Conservation (phyloP, 805 yeast species). For the Cyberlindnera veronae region DNA sequence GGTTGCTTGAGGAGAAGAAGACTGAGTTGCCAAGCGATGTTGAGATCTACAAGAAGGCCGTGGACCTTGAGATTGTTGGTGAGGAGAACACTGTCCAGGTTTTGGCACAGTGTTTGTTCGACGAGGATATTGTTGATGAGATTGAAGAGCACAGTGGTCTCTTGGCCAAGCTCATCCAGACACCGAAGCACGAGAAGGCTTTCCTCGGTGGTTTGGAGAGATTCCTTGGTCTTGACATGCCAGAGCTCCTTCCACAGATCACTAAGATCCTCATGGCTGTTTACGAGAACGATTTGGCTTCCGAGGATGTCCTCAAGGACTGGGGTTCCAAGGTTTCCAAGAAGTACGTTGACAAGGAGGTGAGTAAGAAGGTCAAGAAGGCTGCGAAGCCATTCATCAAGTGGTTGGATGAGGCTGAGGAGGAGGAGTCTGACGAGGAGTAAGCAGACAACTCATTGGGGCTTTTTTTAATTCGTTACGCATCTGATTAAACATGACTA, state of each 20-base stretch:
- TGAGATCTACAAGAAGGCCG: constrained; percentile 88
- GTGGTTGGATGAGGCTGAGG: constrained; percentile 95
- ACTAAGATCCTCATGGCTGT: constrained; percentile 80
- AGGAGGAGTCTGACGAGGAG: constrained; percentile 50
- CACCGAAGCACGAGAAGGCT: constrained; percentile 75
- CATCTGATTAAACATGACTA: not conserved
- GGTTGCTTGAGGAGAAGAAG: constrained; percentile 57
- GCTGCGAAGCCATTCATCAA: constrained; percentile 94
- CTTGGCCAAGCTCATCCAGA: constrained; percentile 68
- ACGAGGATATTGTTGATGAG: constrained; percentile 69
- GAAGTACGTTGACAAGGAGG: constrained; percentile 89
- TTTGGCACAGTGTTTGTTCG: constrained; percentile 85
- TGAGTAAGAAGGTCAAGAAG: constrained; percentile 88
- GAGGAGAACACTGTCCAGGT: constrained; percentile 84
- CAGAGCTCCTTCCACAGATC: constrained; percentile 62
- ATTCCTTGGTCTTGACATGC: constrained; percentile 78
- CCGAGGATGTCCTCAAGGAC: constrained; percentile 74
- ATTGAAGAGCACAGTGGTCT: constrained; percentile 78
- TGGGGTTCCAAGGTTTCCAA: constrained; percentile 94
- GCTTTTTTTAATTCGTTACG: not conserved
- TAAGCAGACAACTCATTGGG: not conserved
- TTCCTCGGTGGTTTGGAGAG: constrained; percentile 96
- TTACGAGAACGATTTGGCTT: constrained; percentile 78
- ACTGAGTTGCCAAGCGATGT: constrained; percentile 73
- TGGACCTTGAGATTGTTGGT: constrained; percentile 67